Conservation (phyloP, 1,139 yeast species). For the Yamadazyma triangularis region DNA sequence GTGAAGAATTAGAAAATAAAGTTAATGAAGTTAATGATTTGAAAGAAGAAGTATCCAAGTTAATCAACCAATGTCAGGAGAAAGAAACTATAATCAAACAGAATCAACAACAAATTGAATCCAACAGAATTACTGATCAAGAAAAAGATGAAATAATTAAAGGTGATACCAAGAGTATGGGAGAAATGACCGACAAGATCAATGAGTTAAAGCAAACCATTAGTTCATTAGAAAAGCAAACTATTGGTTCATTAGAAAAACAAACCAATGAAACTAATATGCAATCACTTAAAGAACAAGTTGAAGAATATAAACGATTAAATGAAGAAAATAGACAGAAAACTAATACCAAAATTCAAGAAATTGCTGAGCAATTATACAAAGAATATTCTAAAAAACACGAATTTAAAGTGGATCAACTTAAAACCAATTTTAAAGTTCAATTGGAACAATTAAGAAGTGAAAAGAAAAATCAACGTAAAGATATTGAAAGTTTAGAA, state of each 20-base stretch:
- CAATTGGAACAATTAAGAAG: conserved; percentile 35
- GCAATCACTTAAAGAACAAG: not conserved
- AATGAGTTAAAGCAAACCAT: conserved; percentile 8
- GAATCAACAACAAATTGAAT: no score
- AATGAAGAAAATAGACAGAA: conserved; percentile 29
- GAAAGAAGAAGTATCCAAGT: not conserved
- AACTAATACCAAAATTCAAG: conserved; percentile 44
- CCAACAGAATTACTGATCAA: conserved; percentile 1
- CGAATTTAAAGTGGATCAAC: conserved; percentile 52
- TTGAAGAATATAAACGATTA: conserved; percentile 7
- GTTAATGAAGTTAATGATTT: not conserved
- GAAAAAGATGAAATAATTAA: conserved; percentile 15
- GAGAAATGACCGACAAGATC: conserved; percentile 10
- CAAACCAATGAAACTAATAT: conserved; percentile 1
- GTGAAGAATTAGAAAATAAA: not conserved
- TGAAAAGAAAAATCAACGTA: conserved; percentile 37
- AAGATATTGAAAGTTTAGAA: conserved; percentile 43
- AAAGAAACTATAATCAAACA: not conserved
- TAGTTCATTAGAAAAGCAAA: conserved; percentile 1
- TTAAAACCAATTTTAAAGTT: conserved; percentile 29
- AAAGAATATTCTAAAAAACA: conserved; percentile 64
- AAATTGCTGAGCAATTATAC: conserved; percentile 58
- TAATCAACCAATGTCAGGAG: not conserved
- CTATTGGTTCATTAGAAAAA: conserved; percentile 2
- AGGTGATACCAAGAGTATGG: conserved; percentile 13